These are phyloP conservation scores for Ammopiptanthus mongolicus DNA, from an alignment of 306 rosid genomes.

Conservation along the genomic window DNA sequence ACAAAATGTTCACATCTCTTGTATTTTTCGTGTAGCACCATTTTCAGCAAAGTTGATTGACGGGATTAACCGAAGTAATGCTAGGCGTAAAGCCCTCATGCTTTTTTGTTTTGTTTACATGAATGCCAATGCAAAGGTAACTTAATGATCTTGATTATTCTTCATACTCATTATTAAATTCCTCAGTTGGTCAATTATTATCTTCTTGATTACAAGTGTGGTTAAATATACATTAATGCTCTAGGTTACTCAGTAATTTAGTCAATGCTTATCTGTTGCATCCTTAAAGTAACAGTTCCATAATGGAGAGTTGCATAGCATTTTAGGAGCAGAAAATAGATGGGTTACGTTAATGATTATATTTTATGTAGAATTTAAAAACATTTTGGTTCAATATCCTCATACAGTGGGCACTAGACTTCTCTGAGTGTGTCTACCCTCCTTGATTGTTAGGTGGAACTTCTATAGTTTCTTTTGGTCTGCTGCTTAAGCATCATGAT, in stretches of 20 bases:
- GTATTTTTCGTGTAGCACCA: conserved; percentile 47
- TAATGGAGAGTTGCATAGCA: background rate
- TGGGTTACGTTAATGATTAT: background rate
- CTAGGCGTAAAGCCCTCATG: conserved; percentile 78
- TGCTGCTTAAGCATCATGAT: background rate
- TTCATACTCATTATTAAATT: background rate
- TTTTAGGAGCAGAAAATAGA: background rate
- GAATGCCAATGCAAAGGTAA: conserved; percentile 64
- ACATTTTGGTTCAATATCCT: background rate
- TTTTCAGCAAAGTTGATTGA: conserved; percentile 69
- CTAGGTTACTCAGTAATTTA: background rate
- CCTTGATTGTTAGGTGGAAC: background rate
- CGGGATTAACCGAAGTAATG: conserved; percentile 71
- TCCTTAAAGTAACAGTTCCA: background rate
- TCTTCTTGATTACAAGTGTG: background rate
- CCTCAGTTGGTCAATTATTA: background rate
- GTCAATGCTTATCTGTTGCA: background rate
- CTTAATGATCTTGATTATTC: conserved; percentile 5
- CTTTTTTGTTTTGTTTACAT: conserved; percentile 64
- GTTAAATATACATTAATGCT: background rate
- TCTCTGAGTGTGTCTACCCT: background rate
- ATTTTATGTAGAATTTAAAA: background rate
- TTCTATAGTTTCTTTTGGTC: background rate
- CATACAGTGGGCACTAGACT: background rate
- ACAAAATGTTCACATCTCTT: conserved; percentile 14